phyloP scores from a whole-genome alignment of 257 asterid genomes.

The Solanum chaucha region DNA sequence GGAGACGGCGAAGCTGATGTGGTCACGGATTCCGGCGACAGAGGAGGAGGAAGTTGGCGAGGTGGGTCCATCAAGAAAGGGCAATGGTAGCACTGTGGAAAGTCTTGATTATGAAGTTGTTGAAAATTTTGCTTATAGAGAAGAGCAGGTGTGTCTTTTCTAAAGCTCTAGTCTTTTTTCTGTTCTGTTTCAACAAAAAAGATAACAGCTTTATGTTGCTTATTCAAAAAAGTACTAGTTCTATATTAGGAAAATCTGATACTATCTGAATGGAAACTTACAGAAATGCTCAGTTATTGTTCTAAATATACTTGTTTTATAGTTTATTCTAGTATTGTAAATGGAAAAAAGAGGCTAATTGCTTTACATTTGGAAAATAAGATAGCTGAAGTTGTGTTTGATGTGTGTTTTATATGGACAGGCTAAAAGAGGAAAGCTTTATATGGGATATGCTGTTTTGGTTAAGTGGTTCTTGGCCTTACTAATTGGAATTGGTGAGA shows the following conservation, averaged over 20 bases:
- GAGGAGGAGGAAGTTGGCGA: conserved; percentile 41
- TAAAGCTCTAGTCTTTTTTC: not conserved
- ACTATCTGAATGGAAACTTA: not conserved
- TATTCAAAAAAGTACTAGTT: not conserved
- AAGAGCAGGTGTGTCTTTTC: conserved; percentile 56
- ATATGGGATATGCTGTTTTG: conserved; percentile 58
- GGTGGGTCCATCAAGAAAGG: conserved; percentile 24
- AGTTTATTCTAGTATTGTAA: not conserved
- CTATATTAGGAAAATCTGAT: not conserved
- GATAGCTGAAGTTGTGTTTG: conserved; percentile 2
- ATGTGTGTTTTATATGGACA: conserved; percentile 27
- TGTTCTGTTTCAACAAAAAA: not conserved
- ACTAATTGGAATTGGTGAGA: conserved; percentile 90
- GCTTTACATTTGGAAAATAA: not conserved
- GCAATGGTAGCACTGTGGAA: conserved; percentile 42
- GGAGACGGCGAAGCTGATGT: conserved; percentile 76
- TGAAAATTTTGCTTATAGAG: conserved; percentile 74
- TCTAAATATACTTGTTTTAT: not conserved
- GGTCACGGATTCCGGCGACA: conserved; percentile 81
- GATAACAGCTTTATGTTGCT: not conserved
- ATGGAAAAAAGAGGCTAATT: not conserved
- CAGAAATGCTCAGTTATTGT: not conserved
- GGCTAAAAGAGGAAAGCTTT: conserved; percentile 83
- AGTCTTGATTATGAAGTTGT: conserved; percentile 97
- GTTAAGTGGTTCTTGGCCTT: conserved; percentile 90